Conservation (phyloP, 495 filamentous ascomycete species). For the Oleoguttula mirabilis region DNA sequence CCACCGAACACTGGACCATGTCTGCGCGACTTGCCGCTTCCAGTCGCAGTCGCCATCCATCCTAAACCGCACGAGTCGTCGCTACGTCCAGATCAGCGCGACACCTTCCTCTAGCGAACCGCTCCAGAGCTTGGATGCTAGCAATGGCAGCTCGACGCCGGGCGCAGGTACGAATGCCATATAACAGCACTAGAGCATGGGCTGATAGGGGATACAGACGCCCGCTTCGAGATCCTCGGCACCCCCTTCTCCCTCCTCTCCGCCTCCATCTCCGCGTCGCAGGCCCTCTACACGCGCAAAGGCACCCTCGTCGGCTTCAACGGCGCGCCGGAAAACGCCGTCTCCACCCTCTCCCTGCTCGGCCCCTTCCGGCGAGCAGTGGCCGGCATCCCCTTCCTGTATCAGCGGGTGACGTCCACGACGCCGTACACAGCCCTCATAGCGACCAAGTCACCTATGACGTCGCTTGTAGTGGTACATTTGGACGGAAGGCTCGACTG, state of each 20-base stretch:
- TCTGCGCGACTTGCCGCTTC: constrained; percentile 17
- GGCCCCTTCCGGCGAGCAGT: constrained; percentile 64
- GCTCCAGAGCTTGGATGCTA: constrained; percentile 11
- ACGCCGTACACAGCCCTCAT: constrained; percentile 76
- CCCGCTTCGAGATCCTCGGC: constrained; percentile 83
- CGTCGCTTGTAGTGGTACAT: constrained; percentile 74
- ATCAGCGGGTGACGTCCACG: constrained; percentile 77
- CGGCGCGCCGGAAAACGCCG: constrained; percentile 75
- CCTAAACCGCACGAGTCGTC: constrained; percentile 4
- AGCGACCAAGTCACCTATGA: constrained; percentile 68
- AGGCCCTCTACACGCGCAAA: constrained; percentile 78
- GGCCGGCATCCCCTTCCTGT: constrained; percentile 83
- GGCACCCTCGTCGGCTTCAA: constrained; percentile 83
- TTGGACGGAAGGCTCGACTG: constrained; percentile 94
- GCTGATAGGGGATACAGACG: constrained; percentile 48
- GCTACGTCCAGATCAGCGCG: constrained; percentile 29
- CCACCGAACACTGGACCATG: constrained; percentile 13
- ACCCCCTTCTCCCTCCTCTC: constrained; percentile 84
- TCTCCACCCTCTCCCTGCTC: constrained; percentile 80
- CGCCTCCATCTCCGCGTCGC: constrained; percentile 81
- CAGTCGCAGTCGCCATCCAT: constrained; percentile 11
- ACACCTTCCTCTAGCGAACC: constrained; percentile 25
- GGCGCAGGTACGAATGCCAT: constrained; percentile 19
- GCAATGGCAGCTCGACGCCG: constrained; percentile 9
- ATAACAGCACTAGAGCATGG: not conserved